Base-by-base conservation (phyloP, 2,329 filamentous ascomycete species). In the Ceratocystis cubensis region DNA sequence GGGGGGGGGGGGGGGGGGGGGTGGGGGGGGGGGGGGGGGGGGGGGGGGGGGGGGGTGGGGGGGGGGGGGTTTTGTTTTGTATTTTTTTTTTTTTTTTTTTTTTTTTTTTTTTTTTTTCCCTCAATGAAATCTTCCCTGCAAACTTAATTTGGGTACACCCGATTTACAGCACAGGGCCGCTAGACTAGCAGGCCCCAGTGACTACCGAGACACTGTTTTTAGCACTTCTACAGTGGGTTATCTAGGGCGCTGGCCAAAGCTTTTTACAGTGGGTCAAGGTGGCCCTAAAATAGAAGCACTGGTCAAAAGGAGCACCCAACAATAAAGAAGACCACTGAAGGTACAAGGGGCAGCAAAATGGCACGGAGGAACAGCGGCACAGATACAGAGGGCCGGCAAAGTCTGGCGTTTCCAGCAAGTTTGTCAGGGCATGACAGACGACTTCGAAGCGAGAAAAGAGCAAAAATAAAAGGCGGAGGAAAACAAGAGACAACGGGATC, bases 401-500 rank as follows among this genome's bases (percentile, higher is more conserved):
- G 61, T 20, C 44, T 64, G 44, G 15, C 20, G 44, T 53, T 37
- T 20, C 53, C 53, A 59, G 4, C 25, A 33, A 17, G 53, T 30
- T 33, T 33, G 53, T 59, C 53, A 59, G 53, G 53, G 53, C 53
- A 59, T 30, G 53, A 59, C 53, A 59, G 53, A 59, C 53, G 25
- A 53, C 33, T 37, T 13, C 33, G 33, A 37, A 37, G 33, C 33
- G 33, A 25, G 48, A 53, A 10, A 15, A 25, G 20, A 25, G 15
- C 48, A 53, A 53, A 25, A 50, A 25, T 13, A 25, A 25, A 25
- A 53, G 20, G 8, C 1, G 10, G 7, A 53, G 48, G 13, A 15
- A 25, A 15, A 25, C 3, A 13, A 53, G 48, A 4, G 48, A 17
- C 22, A 30, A 13, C 22, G 33, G 53, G 28, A 13, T 30, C 8